Base-by-base conservation (phyloP, 83 land plant species). In the Picea engelmannii region DNA sequence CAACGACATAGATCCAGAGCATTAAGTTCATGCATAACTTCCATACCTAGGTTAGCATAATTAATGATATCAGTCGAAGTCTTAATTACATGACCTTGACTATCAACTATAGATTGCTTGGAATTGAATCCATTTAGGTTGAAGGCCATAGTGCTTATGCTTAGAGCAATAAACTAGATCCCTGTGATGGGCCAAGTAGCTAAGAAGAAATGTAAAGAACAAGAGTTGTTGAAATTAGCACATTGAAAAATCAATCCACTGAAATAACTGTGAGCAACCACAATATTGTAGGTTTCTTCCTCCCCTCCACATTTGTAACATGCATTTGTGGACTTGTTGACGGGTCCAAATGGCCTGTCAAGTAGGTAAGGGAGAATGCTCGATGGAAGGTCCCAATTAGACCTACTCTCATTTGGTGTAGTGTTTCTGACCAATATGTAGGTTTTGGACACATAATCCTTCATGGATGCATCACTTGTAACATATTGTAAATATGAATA, bases 71-170 rank as follows among this genome's bases (percentile, higher is more conserved):
- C 35, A 31, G 35, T 31, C 35, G 35, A 31, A 31, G 35, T 31
- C 35, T 31, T 31, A 31, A 31, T 31, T 31, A 31, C 35, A 31
- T 31, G 35, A 31, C 35, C 35, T 31, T 31, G 35, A 31, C 35
- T 31, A 31, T 31, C 35, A 31, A 31, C 71, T 68, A 83, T 64
- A 44, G 74, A 84, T 81, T 80, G 49, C 58, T 82, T 82, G 82
- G 2, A 85, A 69, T 67, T 81, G 52, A 82, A 86, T 35, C 86
- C 86, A 79, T 79, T 82, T 69, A 83, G 65, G 78, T 82, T 78
- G 81, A 86, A 85, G 1, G 85, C 80, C 87, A 85, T 81, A 62
- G 85, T 81, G 75, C 52, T 81, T 69, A 86, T 82, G 58, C 86
- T 78, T 78, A 86, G 60, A 68, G 69, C 12, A 70, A 2, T 73